Conservation (phyloP, 2,329 filamentous ascomycete species). For the Acarospora socialis region DNA sequence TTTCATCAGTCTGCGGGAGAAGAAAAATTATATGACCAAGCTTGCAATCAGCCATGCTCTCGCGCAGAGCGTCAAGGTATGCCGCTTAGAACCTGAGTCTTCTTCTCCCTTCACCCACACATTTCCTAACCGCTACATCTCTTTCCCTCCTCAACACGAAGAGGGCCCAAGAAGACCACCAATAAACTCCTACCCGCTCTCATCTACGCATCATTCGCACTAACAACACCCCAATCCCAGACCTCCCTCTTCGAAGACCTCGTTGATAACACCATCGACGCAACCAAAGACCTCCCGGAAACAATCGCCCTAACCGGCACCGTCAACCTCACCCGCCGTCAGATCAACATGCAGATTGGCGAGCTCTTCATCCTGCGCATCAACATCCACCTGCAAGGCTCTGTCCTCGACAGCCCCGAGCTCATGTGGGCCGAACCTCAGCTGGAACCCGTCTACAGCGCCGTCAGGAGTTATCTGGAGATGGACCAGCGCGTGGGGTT, state of each 20-base stretch:
- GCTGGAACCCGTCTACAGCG: slow-evolving; percentile 89
- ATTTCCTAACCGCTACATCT: too few species aligned
- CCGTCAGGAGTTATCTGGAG: slow-evolving; percentile 87
- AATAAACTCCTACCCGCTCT: too few species aligned
- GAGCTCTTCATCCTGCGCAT: slow-evolving; percentile 96
- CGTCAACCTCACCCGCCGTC: slow-evolving; percentile 69
- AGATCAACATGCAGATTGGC: slow-evolving; percentile 99
- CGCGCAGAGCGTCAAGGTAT: slow-evolving; percentile 83
- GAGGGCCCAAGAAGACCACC: too few species aligned
- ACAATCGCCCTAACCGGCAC: slow-evolving; percentile 88
- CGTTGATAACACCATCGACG: slow-evolving; percentile 83
- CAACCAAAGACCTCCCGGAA: slow-evolving; percentile 81
- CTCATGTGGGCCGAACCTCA: slow-evolving; percentile 98
- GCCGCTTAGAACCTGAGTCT: too few species aligned
- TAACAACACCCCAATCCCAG: slow-evolving; percentile 30
- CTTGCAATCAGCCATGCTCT: slow-evolving; percentile 90
- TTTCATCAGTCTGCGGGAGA: slow-evolving; percentile 89
- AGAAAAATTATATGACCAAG: slow-evolving; percentile 96
- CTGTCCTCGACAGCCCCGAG: slow-evolving; percentile 89
- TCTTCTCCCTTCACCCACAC: too few species aligned
- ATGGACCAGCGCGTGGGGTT: slow-evolving; percentile 92
- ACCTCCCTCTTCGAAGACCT: slow-evolving; percentile 94
- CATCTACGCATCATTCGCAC: slow-evolving; percentile 4
- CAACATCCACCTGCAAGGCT: slow-evolving; percentile 95
- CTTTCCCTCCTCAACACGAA: neutral